phyloP scores from a whole-genome alignment of 805 yeast species.

The Pichia kluyveri region DNA sequence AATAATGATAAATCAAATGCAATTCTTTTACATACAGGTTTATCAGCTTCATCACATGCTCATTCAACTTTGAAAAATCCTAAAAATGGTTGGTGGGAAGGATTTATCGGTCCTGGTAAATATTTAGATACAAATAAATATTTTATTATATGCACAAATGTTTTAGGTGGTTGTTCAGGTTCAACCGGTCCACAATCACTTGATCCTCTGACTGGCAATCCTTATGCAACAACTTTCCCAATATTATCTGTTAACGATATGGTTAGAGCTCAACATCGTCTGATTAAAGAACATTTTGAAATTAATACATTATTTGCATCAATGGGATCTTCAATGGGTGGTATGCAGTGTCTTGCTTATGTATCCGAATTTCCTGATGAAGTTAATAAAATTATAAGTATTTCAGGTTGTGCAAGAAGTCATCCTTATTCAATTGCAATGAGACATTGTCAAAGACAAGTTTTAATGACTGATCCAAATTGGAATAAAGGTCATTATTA shows the following conservation, averaged over 20 bases:
- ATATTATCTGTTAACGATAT: slow-evolving; percentile 79
- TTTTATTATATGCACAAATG: slow-evolving; percentile 84
- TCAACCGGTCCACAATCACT: slow-evolving; percentile 85
- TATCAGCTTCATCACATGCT: slow-evolving; percentile 92
- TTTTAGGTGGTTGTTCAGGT: slow-evolving; percentile 91
- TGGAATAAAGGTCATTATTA: slow-evolving; percentile 90
- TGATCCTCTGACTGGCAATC: slow-evolving; percentile 57
- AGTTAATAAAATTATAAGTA: slow-evolving; percentile 67
- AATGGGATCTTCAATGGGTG: slow-evolving; percentile 95
- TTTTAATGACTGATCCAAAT: slow-evolving; percentile 87
- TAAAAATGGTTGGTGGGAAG: slow-evolving; percentile 92
- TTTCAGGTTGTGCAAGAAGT: slow-evolving; percentile 88
- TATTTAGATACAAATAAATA: slow-evolving; percentile 74
- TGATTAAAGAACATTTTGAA: slow-evolving; percentile 54
- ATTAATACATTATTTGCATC: slow-evolving; percentile 63
- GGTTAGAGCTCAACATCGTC: slow-evolving; percentile 78
- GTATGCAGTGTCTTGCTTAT: slow-evolving; percentile 91
- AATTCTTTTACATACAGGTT: slow-evolving; percentile 78
- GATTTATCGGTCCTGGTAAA: slow-evolving; percentile 77
- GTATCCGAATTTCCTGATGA: slow-evolving; percentile 75
- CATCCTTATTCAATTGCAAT: slow-evolving; percentile 92
- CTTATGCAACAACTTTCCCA: slow-evolving; percentile 85
- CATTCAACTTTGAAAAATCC: slow-evolving; percentile 64
- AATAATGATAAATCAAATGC: slow-evolving; percentile 60
- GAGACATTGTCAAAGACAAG: slow-evolving; percentile 89